Base-by-base conservation (phyloP, 1,139 yeast genomes). In the Nakaseomyces nivariensis region DNA sequence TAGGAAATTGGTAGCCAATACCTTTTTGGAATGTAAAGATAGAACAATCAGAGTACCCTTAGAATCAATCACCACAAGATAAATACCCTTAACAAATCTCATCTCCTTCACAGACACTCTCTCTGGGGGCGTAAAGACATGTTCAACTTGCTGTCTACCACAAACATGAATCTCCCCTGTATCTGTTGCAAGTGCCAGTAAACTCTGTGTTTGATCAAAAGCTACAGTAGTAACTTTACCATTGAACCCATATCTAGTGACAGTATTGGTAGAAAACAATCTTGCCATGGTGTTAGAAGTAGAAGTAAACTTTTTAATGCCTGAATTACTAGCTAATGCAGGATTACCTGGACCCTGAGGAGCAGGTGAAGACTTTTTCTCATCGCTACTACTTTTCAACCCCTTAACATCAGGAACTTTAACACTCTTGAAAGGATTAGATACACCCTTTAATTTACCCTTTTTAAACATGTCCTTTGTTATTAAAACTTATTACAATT, bases 61-160 rank as follows among this genome's bases (percentile, higher is more conserved):
- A 48, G 75, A 71, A 65, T 87, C 82, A 43, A 83, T 68, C 1
- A 82, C 86, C 6, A 87, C 84, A 55, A 92, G 70, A 60, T 87
- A 92, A 1, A 86, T 77, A 1, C 96, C 95, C 58, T 85, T 84
- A 38, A 90, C 79, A 61, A 92, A 85, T 43, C 76, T 71, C 49
- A 90, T 64, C 38, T 74, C 72, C 38, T 72, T 72, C 22, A 89
- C 77, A 0, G 82, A 77, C 51, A 80, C 64, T 41, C 44, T 41
- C 25, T 41, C 44, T 5, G 44, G 44, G 10, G 44, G 44, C 41
- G 75, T 75, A 59, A 89, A 77, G 4, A 78, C 81, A 7, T 81
- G 87, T 55, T 85, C 88, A 7, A 90, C 96, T 48, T 85, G 79
- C 47, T 82, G 81, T 62, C 85, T 92, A 1, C 98, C 98, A 60